phyloP scores from a whole-genome alignment of 2,329 filamentous ascomycete genomes.

The Alternaria dauci region DNA sequence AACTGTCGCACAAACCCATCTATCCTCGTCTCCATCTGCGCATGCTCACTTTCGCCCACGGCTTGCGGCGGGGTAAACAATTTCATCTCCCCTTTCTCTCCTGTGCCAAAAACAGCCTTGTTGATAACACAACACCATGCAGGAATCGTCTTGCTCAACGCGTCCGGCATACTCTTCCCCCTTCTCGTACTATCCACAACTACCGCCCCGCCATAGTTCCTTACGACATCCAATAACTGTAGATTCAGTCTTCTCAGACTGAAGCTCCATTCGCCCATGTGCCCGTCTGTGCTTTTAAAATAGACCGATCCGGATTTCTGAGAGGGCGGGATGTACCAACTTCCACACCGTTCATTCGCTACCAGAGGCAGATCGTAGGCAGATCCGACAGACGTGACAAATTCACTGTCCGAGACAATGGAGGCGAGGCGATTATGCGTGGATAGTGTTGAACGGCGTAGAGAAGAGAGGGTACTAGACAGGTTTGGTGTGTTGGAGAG shows the following conservation, averaged over 20 bases:
- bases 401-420: slow-evolving; percentile 77
- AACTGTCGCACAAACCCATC: slow-evolving; percentile 62
- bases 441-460: slow-evolving; percentile 79
- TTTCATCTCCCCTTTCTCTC: slow-evolving; percentile 31
- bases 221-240: slow-evolving; percentile 76
- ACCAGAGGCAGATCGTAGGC: slow-evolving; percentile 73
- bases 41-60: slow-evolving; percentile 77
- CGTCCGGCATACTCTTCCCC: slow-evolving; percentile 96
- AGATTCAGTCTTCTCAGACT: slow-evolving; percentile 85
- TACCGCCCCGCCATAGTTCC: slow-evolving; percentile 75
- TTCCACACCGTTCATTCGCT: slow-evolving; percentile 94
- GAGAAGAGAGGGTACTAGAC: slow-evolving; percentile 70
- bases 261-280: slow-evolving; percentile 89
- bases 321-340: slow-evolving; percentile 83
- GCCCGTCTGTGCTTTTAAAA: slow-evolving; percentile 98
- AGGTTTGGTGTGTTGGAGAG: slow-evolving; percentile 69
- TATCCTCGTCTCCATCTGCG: slow-evolving; percentile 76
- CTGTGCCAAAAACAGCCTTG: slow-evolving; percentile 74
- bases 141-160: slow-evolving; percentile 89
- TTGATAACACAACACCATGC: slow-evolving; percentile 94
- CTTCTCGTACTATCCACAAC: slow-evolving; percentile 92
- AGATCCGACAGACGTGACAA: slow-evolving; percentile 70
- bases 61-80: slow-evolving; percentile 77
- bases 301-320: slow-evolving; percentile 79
- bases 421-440: slow-evolving; percentile 83